Evolutionary conservation across 495 filamentous ascomycete species (phyloP), one percentile per base, ranked within the genome.

Genomic region (Cryomyces antarcticus): DNA sequence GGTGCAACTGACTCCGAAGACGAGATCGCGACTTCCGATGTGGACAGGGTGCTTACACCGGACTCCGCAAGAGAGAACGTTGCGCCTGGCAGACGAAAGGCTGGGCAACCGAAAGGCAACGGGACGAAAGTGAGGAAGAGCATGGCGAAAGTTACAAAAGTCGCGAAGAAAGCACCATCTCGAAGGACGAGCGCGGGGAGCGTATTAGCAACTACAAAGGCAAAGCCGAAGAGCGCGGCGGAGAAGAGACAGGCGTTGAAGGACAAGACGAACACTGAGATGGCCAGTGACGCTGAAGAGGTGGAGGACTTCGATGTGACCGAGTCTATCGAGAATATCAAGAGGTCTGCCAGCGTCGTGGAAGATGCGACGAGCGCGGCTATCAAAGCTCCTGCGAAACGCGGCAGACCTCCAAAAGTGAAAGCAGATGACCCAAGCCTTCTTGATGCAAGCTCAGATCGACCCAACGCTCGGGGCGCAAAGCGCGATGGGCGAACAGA

Each of bases 271-370:
- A 63, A 66, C 45, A 61, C 66, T 30, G 58, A 60, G 42, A 47
- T 58, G 41, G 59, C 55, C 27, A 71, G 65, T 31, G 74, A 72
- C 37, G 63, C 54, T 7, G 71, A 75, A 46, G 70, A 72, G 38
- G 55, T 67, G 3, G 69, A 65, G 39, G 61, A 70, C 30, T 56
- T 70, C 43, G 52, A 52, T 4, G 53, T 46, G 29, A 35, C 12
- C 33, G 7, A 9, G 3, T 35, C 33, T 9, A 9, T 12, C 9
- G 33, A 9, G 33, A 12, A 35, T 3, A 35, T 35, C 9, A 35
- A 35, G 33, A 9, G 33, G 1, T 54, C 62, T 12, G 62, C 62
- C 17, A 62, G 61, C 31, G 48, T 49, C 3, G 53, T 39, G 0
- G 63, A 63, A 56, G 52, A 49, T 12, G 63, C 54, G 34, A 58